phyloP scores from a whole-genome alignment of 306 rosid genomes.

The Casuarina equisetifolia region DNA sequence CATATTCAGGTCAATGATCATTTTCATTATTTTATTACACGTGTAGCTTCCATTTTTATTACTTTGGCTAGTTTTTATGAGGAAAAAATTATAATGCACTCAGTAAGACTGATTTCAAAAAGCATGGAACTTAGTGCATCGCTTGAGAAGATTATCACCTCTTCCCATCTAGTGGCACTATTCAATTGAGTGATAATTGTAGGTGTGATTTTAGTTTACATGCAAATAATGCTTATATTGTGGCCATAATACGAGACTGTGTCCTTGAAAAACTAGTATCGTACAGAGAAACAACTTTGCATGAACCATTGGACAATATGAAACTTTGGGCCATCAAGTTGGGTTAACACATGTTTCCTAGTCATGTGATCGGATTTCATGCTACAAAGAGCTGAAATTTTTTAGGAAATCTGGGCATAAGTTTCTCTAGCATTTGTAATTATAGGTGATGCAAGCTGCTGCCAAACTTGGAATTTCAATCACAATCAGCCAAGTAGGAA shows the following conservation, averaged over 20 bases:
- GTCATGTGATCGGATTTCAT: background rate
- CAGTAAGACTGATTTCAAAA: background rate
- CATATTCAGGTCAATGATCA: conserved; percentile 64
- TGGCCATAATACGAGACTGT: background rate
- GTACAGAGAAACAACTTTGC: background rate
- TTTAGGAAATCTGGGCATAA: conserved; percentile 4
- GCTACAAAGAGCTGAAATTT: conserved; percentile 8
- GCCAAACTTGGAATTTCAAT: conserved; percentile 77
- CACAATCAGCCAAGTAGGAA: conserved; percentile 71
- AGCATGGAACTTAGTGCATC: no score
- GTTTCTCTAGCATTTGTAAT: conserved; percentile 19
- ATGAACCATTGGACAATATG: background rate
- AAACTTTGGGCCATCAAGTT: no score
- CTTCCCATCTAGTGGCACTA: background rate
- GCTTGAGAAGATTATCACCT: no score
- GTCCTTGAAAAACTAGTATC: background rate
- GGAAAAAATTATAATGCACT: conserved; percentile 3
- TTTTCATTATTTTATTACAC: conserved; percentile 21
- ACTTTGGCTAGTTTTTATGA: conserved; percentile 13
- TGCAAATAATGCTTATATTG: background rate
- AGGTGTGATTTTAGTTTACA: background rate
- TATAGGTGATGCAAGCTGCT: conserved; percentile 80
- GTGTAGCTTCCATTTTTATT: background rate
- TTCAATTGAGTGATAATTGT: background rate
- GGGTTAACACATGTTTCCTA: background rate